phyloP scores from a whole-genome alignment of 768 basidiomycete species.

The Mycena olivaceomarginata region DNA sequence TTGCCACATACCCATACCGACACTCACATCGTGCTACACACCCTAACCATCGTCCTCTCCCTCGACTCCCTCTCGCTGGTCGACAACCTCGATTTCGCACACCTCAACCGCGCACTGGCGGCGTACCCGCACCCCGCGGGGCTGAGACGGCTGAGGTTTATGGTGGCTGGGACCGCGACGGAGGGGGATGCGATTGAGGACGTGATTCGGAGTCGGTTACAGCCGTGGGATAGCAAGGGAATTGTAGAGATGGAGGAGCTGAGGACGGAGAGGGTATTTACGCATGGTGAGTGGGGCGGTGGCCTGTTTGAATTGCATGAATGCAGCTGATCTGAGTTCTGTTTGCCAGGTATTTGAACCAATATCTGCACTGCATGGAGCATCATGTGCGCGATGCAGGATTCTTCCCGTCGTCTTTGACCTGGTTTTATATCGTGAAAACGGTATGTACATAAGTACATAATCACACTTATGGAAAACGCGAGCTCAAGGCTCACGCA shows the following conservation, averaged over 20 bases:
- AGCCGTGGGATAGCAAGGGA: not conserved
- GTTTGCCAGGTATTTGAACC: too few species aligned
- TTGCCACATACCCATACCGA: not conserved
- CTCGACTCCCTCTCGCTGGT: slow-evolving; percentile 36
- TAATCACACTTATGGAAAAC: too few species aligned
- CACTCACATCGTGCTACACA: not conserved
- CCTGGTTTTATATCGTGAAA: too few species aligned
- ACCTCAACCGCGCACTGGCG: slow-evolving; percentile 49
- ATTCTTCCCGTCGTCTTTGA: too few species aligned
- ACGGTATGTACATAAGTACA: too few species aligned
- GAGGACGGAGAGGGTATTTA: not conserved
- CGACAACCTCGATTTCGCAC: slow-evolving; percentile 52
- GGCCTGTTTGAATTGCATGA: not conserved
- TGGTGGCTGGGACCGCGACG: not conserved
- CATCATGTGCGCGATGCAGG: too few species aligned
- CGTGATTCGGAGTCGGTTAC: not conserved
- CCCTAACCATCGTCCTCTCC: slow-evolving; percentile 31
- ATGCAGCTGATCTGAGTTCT: too few species aligned
- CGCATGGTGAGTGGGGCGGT: not conserved
- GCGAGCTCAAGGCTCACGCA: too few species aligned
- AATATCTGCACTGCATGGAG: too few species aligned
- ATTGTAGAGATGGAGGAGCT: not conserved
- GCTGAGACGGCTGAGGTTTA: slow-evolving; percentile 16
- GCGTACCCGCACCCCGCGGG: not conserved
- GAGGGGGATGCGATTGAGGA: not conserved